Percentiles rank a stretch among this genome's conserved stretches.
Conservation (phyloP, 768 basidiomycete species). For the Boletus reticuloceps region DNA sequence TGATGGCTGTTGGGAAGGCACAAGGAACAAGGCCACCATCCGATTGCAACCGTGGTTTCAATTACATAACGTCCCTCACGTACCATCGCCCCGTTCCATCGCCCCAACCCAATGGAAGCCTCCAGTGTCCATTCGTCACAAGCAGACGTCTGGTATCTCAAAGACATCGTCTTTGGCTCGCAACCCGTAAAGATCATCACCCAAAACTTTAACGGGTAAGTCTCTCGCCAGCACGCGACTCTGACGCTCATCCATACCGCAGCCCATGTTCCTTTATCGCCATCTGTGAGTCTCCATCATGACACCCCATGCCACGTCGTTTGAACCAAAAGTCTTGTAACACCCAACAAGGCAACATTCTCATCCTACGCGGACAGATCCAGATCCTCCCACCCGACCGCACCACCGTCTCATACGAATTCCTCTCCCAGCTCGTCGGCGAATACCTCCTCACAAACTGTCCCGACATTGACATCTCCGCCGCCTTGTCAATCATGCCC, state of each 20-base stretch:
- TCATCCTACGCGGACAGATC: slow-evolving; percentile 83
- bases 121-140: slow-evolving; percentile 24
- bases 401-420: slow-evolving; percentile 76
- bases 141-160: slow-evolving; percentile 76
- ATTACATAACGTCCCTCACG: background rate
- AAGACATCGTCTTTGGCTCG: slow-evolving; percentile 54
- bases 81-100: too few relatives aligned
- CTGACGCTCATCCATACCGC: background rate
- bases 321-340: too few relatives aligned
- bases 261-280: slow-evolving; percentile 93
- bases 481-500: slow-evolving; percentile 41
- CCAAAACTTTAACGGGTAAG: slow-evolving; percentile 82
- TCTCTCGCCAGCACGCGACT: background rate
- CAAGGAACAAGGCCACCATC: too few relatives aligned
- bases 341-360: slow-evolving; percentile 65
- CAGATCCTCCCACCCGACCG: slow-evolving; percentile 65
- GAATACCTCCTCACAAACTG: slow-evolving; percentile 70
- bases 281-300: slow-evolving; percentile 51
- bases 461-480: slow-evolving; percentile 36
- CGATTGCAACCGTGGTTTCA: too few relatives aligned
- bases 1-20: too few relatives aligned
- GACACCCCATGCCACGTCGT: background rate
- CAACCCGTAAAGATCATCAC: slow-evolving; percentile 63
- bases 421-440: slow-evolving; percentile 78
- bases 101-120: background rate